Conservation (phyloP, 441 rosid genomes). For the Biscutella auriculata region DNA sequence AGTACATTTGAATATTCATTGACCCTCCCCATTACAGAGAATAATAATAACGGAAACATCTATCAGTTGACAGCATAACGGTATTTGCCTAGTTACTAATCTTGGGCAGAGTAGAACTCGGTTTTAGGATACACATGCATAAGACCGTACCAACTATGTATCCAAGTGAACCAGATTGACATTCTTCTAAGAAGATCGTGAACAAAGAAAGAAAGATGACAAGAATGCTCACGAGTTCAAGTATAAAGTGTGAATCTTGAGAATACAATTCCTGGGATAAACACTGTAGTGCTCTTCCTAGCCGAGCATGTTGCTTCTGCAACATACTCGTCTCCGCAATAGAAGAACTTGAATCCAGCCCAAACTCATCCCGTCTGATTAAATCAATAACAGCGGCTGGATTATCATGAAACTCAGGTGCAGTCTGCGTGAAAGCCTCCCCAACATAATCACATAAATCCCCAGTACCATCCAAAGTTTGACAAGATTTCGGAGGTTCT, state of each 20-base stretch:
- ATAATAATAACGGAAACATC: background rate
- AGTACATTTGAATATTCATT: background rate
- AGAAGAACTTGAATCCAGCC: constrained; percentile 64
- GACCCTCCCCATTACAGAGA: background rate
- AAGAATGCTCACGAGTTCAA: constrained; percentile 70
- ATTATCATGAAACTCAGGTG: constrained; percentile 24
- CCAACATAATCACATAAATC: constrained; percentile 22
- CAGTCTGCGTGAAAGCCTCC: constrained; percentile 21
- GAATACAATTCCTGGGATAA: constrained; percentile 97
- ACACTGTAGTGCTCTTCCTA: constrained; percentile 98
- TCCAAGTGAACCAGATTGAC: background rate
- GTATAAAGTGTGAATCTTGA: constrained; percentile 97
- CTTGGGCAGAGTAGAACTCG: background rate
- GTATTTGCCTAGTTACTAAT: background rate
- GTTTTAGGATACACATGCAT: background rate
- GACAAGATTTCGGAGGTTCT: constrained; percentile 21
- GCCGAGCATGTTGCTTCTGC: constrained; percentile 96
- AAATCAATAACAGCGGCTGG: constrained; percentile 56
- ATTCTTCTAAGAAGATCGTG: constrained; percentile 5
- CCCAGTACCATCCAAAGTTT: constrained; percentile 16
- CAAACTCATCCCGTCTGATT: constrained; percentile 89
- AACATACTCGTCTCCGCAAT: constrained; percentile 59
- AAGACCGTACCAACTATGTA: background rate
- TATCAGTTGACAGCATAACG: constrained; percentile 2
- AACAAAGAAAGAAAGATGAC: background rate